phyloP scores from a whole-genome alignment of 2,329 filamentous ascomycete species.

The Dactylonectria macrodidyma region DNA sequence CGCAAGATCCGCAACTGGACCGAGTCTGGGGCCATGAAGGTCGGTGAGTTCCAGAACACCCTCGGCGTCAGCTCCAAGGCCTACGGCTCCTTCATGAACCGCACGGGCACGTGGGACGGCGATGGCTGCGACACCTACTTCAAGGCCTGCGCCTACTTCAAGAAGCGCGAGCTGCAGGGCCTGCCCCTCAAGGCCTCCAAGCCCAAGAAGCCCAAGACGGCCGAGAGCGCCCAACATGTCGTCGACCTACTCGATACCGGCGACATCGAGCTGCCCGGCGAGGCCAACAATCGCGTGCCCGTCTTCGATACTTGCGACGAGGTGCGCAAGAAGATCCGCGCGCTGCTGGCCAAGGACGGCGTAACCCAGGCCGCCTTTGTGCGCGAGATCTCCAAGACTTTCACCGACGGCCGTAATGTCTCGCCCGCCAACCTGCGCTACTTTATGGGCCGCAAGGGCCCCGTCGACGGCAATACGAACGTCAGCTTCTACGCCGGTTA shows the following conservation, averaged over 20 bases:
- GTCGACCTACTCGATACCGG: conserved; percentile 58
- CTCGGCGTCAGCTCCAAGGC: conserved; percentile 56
- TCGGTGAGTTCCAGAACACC: conserved; percentile 62
- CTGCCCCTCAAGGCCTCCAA: conserved; percentile 55
- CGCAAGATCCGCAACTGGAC: conserved; percentile 45
- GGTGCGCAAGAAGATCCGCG: conserved; percentile 69
- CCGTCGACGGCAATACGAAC: conserved; percentile 63
- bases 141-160: conserved; percentile 62
- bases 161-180: conserved; percentile 64
- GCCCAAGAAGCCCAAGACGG: conserved; percentile 49
- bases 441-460: conserved; percentile 66
- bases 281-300: conserved; percentile 61
- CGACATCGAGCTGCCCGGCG: conserved; percentile 61
- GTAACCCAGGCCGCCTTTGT: conserved; percentile 68
- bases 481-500: conserved; percentile 68
- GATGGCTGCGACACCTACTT: conserved; percentile 51
- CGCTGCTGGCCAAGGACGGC: conserved; percentile 58
- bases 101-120: conserved; percentile 58
- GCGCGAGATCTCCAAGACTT: conserved; percentile 62
- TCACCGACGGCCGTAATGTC: conserved; percentile 55
- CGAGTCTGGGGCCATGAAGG: conserved; percentile 48
- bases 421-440: conserved; percentile 61
- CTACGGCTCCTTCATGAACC: conserved; percentile 65
- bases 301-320: conserved; percentile 73
- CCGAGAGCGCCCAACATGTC: conserved; percentile 41